Conservation (phyloP, 108 stramenopile genomes). For the Cylindrotheca closterium region DNA sequence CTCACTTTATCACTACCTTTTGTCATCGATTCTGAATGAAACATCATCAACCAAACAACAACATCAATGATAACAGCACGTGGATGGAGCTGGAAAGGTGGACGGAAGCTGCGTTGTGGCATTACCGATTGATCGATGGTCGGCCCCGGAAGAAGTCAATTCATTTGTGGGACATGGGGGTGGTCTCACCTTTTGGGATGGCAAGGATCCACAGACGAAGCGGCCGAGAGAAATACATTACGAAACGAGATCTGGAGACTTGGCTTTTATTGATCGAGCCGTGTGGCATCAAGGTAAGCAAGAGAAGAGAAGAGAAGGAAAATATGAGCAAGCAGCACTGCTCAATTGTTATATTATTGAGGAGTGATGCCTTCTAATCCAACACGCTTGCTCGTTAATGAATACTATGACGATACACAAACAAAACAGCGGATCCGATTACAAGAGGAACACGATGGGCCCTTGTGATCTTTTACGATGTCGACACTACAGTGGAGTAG, state of each 20-base stretch:
- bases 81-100: constrained; percentile 90
- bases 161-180: constrained; percentile 81
- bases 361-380: too few relatives aligned
- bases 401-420: too few relatives aligned
- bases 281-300: neutral
- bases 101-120: constrained; percentile 85
- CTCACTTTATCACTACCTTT: too few relatives aligned
- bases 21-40: too few relatives aligned
- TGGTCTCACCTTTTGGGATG: constrained; percentile 90
- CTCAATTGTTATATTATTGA: too few relatives aligned
- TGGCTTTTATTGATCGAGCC: constrained; percentile 81
- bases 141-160: constrained; percentile 59
- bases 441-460: constrained; percentile 91
- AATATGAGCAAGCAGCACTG: neutral
- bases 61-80: constrained; percentile 49
- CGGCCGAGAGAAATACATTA: constrained; percentile 71
- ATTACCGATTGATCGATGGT: constrained; percentile 86
- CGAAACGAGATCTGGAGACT: constrained; percentile 81
- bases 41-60: neutral
- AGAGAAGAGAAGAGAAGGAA: too few relatives aligned
- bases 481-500: constrained; percentile 15
- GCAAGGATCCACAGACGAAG: constrained; percentile 29
- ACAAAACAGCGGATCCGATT: constrained; percentile 89
- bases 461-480: constrained; percentile 87
- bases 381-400: too few relatives aligned